Percentiles rank a stretch among this genome's conserved stretches.
Conservation (phyloP, 441 rosid species). For the Flueggea neowawraea region DNA sequence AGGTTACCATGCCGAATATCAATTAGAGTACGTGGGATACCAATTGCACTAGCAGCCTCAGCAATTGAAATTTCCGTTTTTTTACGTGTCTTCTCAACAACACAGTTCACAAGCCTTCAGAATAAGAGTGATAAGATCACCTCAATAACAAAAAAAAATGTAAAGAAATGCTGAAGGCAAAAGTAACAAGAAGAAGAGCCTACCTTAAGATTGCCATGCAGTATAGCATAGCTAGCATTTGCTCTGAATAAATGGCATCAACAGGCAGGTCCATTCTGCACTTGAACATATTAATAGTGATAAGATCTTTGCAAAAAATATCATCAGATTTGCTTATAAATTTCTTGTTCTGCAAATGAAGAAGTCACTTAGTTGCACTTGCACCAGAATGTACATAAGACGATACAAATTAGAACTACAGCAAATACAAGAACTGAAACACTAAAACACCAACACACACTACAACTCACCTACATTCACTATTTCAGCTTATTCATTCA, state of each 20-base stretch:
- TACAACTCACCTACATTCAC: too few relatives aligned
- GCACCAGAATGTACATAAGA: too few relatives aligned
- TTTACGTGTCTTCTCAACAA: constrained; percentile 80
- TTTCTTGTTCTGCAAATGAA: too few relatives aligned
- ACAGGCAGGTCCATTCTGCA: constrained; percentile 38
- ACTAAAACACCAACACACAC: too few relatives aligned
- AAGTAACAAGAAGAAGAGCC: not conserved
- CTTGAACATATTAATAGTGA: too few relatives aligned
- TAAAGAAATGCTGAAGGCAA: not conserved
- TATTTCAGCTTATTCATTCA: too few relatives aligned
- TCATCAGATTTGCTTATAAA: too few relatives aligned
- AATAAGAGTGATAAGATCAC: constrained; percentile 11
- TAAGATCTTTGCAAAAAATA: too few relatives aligned
- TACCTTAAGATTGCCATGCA: constrained; percentile 92
- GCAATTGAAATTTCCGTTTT: constrained; percentile 71
- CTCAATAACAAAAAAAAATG: not conserved
- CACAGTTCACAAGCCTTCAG: constrained; percentile 90
- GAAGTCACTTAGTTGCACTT: too few relatives aligned
- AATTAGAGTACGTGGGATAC: constrained; percentile 82
- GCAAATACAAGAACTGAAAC: too few relatives aligned
- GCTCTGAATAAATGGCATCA: constrained; percentile 64
- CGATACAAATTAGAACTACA: too few relatives aligned
- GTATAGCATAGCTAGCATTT: constrained; percentile 80
- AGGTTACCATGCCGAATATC: constrained; percentile 92
- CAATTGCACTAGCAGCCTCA: constrained; percentile 78